Base-by-base conservation (phyloP, 495 filamentous ascomycete species). In the Pyronema domesticum region DNA sequence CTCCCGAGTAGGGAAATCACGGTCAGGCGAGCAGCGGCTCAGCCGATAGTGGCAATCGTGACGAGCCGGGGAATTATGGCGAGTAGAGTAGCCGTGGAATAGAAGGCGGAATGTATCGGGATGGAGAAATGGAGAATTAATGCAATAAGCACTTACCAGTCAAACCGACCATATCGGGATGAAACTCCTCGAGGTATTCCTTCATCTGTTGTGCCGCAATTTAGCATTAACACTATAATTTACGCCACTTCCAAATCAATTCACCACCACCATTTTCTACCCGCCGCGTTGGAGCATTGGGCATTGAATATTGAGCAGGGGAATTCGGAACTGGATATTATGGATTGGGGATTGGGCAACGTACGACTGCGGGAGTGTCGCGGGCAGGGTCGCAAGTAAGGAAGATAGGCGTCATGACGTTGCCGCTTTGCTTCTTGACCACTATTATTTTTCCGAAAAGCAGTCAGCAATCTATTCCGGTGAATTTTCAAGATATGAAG, bases 311-410 rank as follows among this genome's bases (percentile, higher is more conserved):
- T 30, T 1, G 23, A 30, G 11, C 6, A 42, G 15, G n/a, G n/a
- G n/a, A n/a, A n/a, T n/a, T n/a, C n/a, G n/a, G n/a, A n/a, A n/a
- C n/a, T n/a, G n/a, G n/a, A n/a, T n/a, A 42, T 42, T 13, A 42
- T 42, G 39, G 39, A 42, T 42, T 17, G 39, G 11, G 15, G 15
- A 42, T n/a, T 19, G 23, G 17, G 17, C 45, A 9, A 61, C 62
- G 48, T 36, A 65, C 62, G 10, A 93, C 83, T 61, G 80, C 75
- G 30, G 91, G 89, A 2, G 80, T 84, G 68, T 98, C 91, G 45
- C 91, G 80, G 40, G 78, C 89, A 0, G 91, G 91, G 65, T 98
- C 91, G 70, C 91, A 96, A 46, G 89, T 89, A 55, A 98, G 84
- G 68, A 98, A 95, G 19, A 98, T 73, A 3, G 93, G 87, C 37